Base-by-base conservation (phyloP, 2,329 filamentous ascomycete species). In the Fusarium anthophilum region DNA sequence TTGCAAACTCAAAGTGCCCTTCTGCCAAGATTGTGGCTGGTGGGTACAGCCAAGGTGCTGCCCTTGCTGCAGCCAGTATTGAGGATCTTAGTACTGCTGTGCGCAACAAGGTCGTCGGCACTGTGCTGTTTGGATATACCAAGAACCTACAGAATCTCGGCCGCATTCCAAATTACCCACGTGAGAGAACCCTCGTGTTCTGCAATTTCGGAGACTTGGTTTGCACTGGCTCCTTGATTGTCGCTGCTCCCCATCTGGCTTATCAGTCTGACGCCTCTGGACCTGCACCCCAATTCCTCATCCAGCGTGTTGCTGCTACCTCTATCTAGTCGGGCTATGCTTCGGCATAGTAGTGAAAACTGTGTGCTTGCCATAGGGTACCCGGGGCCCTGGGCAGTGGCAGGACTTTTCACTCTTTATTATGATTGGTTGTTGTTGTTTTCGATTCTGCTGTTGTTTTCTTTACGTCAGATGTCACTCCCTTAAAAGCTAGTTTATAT, bases 1-100 rank as follows among this genome's bases (percentile, higher is more conserved):
- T 83, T n/a, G 85, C 86, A 18, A 72, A 78, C 74, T 75, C 76
- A 14, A 85, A 85, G 71, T 87, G 86, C 54, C 85, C 85, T 17
- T 77, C 82, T 17, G 79, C 85, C 0, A 79, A 82, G 55, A 81
- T 87, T 22, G 80, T 86, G 1, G 82, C 84, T 1, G 85, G 83
- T 41, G 86, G 81, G 1, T 82, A 82, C 38, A 81, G 81, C 38
- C 80, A 86, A 74, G 86, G 85, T 20, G 81, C 83, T 4, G 85
- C 85, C 2, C 81, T 87, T 43, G 81, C 84, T n/a, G 81, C 82
- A n/a, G 80, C 81, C 51, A 78, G 84, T 6, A 77, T 87, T 37
- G 76, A 80, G 22, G 77, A 81, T 28, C 75, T 85, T n/a, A 66
- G 71, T 51, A 56, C 75, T 4, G 28, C 70, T 17, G 72, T 83